phyloP scores from a whole-genome alignment of 208 protist genomes.

The Kentomonas sorsogonicus region DNA sequence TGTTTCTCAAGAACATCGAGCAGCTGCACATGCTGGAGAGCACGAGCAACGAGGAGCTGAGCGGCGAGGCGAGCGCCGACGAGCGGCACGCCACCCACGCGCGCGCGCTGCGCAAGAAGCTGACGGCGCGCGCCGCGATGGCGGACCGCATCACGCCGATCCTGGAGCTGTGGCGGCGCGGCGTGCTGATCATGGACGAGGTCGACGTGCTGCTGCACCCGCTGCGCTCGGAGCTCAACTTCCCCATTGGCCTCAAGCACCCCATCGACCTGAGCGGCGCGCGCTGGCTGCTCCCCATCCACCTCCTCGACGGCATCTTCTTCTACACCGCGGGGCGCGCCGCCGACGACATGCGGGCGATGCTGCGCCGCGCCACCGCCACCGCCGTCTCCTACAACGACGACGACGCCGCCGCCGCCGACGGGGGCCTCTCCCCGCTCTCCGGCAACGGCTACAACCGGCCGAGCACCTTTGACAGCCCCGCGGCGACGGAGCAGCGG shows the following conservation, averaged over 20 bases:
- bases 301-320: slow-evolving; percentile 91
- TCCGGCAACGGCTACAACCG: not conserved
- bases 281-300: slow-evolving; percentile 92
- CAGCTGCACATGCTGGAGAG: slow-evolving; percentile 83
- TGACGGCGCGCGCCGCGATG: slow-evolving; percentile 41
- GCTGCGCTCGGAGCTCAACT: slow-evolving; percentile 94
- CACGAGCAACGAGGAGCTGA: slow-evolving; percentile 32
- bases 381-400: not conserved
- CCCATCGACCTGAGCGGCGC: slow-evolving; percentile 85
- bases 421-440: not conserved
- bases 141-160: slow-evolving; percentile 74
- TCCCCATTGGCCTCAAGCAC: slow-evolving; percentile 91
- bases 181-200: slow-evolving; percentile 92
- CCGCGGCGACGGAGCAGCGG: slow-evolving; percentile 10
- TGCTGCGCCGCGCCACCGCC: slow-evolving; percentile 12
- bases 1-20: slow-evolving; percentile 92
- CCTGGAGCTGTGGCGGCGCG: slow-evolving; percentile 76
- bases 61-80: slow-evolving; percentile 15
- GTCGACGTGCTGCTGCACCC: slow-evolving; percentile 95
- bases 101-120: slow-evolving; percentile 31
- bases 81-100: slow-evolving; percentile 34
- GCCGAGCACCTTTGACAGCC: too few species aligned
- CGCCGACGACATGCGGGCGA: slow-evolving; percentile 24
- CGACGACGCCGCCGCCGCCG: not conserved
- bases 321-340: slow-evolving; percentile 39